phyloP scores from a whole-genome alignment of 2,329 filamentous ascomycete genomes.

The Colletotrichum trifolii region DNA sequence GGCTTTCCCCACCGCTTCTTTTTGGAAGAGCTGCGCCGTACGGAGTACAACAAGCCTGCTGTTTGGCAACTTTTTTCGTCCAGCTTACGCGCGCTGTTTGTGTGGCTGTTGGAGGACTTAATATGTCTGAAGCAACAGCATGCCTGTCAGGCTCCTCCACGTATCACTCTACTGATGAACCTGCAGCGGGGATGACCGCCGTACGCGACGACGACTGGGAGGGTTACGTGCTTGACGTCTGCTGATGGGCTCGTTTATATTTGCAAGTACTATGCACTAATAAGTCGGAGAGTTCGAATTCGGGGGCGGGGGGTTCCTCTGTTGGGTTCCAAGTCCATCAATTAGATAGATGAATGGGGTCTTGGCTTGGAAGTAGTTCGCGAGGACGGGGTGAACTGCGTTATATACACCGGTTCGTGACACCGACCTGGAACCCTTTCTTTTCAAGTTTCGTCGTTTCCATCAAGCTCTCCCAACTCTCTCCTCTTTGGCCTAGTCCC shows the following conservation, averaged over 20 bases:
- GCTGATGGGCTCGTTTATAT: constrained; percentile 9
- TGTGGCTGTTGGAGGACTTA: neutral
- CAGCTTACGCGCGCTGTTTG: neutral
- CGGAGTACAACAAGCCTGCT: no score
- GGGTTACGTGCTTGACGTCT: constrained; percentile 7
- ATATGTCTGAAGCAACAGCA: constrained; percentile 19
- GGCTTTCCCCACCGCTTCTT: neutral
- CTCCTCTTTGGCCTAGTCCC: neutral
- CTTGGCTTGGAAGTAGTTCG: constrained; percentile 5
- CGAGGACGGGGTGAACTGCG: neutral
- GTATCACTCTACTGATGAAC: constrained; percentile 4
- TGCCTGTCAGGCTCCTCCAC: constrained; percentile 24
- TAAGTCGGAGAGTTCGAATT: constrained; percentile 9
- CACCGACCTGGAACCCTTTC: no score
- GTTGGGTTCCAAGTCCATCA: constrained; percentile 25
- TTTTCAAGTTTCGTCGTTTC: neutral
- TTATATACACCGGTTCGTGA: constrained; percentile 5
- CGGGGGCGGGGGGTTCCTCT: neutral
- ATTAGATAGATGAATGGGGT: constrained; percentile 25
- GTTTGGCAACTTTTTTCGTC: neutral
- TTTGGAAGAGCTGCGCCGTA: neutral
- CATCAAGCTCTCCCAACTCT: neutral
- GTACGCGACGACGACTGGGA: constrained; percentile 1
- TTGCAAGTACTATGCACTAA: neutral
- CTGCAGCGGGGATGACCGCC: neutral